phyloP scores from a whole-genome alignment of 352 stramenopile genomes.

The Globisporangium recalcitrans region DNA sequence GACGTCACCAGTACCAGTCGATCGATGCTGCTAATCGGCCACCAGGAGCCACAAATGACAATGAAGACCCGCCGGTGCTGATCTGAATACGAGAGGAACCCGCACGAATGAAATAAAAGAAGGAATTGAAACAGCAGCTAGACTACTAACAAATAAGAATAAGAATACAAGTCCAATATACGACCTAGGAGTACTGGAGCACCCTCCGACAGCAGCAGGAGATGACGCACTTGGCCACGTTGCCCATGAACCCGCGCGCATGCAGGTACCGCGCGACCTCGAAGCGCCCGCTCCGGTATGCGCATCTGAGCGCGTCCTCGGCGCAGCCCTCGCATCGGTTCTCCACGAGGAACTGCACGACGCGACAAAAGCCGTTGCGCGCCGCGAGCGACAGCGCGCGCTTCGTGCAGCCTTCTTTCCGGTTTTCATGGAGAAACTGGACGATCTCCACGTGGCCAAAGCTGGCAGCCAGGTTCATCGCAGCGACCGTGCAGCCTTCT shows the following conservation, averaged over 20 bases:
- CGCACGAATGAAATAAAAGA: too few relatives aligned
- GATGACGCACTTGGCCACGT: constrained; percentile 12
- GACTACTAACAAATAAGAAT: constrained; percentile 4
- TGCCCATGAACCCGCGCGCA: constrained; percentile 12
- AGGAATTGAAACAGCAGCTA: too few relatives aligned
- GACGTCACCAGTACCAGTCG: not conserved
- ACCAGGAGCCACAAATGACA: not conserved
- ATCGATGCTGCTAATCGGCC: not conserved
- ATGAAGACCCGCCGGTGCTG: not conserved
- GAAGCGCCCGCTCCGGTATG: constrained; percentile 10
- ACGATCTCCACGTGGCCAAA: constrained; percentile 11
- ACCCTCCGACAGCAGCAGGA: constrained; percentile 14
- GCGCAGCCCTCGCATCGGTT: constrained; percentile 12
- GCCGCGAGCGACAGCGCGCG: constrained; percentile 6
- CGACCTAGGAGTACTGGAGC: constrained; percentile 3
- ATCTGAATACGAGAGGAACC: too few relatives aligned
- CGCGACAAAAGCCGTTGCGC: not conserved
- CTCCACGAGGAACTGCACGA: constrained; percentile 14
- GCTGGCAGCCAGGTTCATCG: constrained; percentile 9
- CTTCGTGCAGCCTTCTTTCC: constrained; percentile 11
- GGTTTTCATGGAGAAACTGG: constrained; percentile 5
- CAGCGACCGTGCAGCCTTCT: constrained; percentile 10
- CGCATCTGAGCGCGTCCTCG: constrained; percentile 2
- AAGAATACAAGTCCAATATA: not conserved
- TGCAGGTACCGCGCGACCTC: constrained; percentile 15